These are phyloP conservation scores for Lumnitzera littorea DNA, from an alignment of 345 rosid species.

Conservation along the genomic window DNA sequence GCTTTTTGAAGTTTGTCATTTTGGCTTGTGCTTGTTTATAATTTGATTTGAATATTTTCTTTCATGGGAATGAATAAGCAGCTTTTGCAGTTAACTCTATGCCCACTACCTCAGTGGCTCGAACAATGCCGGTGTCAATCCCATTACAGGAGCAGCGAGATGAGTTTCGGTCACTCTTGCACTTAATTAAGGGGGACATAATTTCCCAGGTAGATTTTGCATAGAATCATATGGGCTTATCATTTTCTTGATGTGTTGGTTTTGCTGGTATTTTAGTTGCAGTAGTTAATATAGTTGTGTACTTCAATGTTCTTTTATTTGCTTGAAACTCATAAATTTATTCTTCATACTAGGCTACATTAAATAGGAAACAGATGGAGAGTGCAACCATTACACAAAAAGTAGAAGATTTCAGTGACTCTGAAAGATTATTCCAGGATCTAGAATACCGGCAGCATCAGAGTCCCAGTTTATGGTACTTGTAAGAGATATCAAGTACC, in stretches of 20 bases:
- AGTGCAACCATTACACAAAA: constrained; percentile 21
- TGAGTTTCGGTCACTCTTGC: constrained; percentile 38
- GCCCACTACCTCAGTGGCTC: constrained; percentile 42
- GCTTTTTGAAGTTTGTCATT: no score
- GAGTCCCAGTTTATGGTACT: constrained; percentile 43
- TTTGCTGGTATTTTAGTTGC: no score
- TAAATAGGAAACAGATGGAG: constrained; percentile 33
- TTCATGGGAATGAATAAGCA: constrained; percentile 33
- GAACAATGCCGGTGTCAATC: constrained; percentile 61
- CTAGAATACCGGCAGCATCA: constrained; percentile 34
- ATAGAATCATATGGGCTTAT: not conserved
- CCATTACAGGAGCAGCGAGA: constrained; percentile 70
- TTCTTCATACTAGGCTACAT: constrained; percentile 20
- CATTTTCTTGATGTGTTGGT: not conserved
- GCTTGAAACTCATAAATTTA: constrained; percentile 2
- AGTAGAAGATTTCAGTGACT: constrained; percentile 21
- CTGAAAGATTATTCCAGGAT: constrained; percentile 20
- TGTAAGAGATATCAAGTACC: constrained; percentile 32
- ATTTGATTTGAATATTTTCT: no score
- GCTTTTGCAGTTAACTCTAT: constrained; percentile 39
- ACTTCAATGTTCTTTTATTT: not conserved
- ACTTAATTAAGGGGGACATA: constrained; percentile 42
- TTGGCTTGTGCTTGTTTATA: no score
- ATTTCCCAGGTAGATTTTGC: constrained; percentile 40
- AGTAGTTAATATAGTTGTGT: no score